phyloP scores from a whole-genome alignment of 305 asterid genomes.

The Fraxinus latifolia region DNA sequence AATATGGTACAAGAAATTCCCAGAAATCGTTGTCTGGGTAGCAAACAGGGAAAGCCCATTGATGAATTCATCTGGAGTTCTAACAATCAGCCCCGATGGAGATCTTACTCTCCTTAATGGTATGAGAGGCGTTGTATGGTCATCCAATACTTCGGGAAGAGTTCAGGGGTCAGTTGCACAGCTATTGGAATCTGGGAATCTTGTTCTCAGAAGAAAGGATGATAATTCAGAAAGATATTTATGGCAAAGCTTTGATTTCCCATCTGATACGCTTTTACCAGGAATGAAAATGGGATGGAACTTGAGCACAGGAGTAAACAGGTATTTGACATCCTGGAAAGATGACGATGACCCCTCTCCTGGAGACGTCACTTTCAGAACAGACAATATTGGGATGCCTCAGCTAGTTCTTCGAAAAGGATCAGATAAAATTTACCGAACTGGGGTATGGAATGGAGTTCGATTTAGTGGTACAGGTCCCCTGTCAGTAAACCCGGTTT shows the following conservation, averaged over 20 bases:
- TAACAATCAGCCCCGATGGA: neutral
- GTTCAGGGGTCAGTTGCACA: neutral
- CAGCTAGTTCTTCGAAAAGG: conserved; percentile 7
- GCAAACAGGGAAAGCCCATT: conserved; percentile 11
- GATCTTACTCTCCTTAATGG: neutral
- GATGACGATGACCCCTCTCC: conserved; percentile 31
- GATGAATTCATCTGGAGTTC: conserved; percentile 5
- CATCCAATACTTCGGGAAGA: conserved; percentile 7
- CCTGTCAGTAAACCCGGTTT: neutral
- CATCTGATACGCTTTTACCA: conserved; percentile 12
- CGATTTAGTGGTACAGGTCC: conserved; percentile 24
- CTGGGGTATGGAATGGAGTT: conserved; percentile 39
- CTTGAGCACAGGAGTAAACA: neutral
- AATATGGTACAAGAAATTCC: conserved; percentile 27
- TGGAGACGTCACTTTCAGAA: conserved; percentile 20
- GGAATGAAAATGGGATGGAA: neutral
- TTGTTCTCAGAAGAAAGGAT: neutral
- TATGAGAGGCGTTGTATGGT: neutral
- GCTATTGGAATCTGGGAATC: conserved; percentile 23
- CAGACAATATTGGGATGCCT: conserved; percentile 28
- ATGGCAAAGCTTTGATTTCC: conserved; percentile 30
- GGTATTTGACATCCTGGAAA: neutral
- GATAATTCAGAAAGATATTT: neutral
- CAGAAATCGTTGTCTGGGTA: conserved; percentile 7
- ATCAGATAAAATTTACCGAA: conserved; percentile 1